A percentile compares a stretch with the other conserved stretches of the same genome.
Evolutionary conservation across 116 monocot genomes (phyloP).

Genomic region (Trichopus zeylanicus): DNA sequence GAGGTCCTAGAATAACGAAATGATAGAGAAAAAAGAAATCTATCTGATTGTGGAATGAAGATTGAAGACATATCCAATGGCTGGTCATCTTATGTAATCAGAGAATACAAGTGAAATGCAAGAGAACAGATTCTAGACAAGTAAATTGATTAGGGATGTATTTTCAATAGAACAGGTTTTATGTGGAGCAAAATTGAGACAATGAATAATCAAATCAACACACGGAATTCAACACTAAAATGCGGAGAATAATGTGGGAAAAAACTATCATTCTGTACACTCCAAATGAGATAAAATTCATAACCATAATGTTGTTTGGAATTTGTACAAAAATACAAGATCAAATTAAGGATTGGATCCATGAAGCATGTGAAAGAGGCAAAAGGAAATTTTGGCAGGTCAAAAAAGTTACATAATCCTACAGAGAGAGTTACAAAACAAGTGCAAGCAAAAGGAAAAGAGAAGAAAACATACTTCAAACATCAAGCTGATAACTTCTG

Average conservation of each 20-base stretch:
- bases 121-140: no score
- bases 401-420: not conserved
- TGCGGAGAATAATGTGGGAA: not conserved
- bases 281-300: no score
- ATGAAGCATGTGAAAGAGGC: not conserved
- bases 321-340: not conserved
- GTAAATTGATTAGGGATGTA: no score
- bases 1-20: no score
- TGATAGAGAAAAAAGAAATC: no score
- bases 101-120: no score
- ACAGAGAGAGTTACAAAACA: not conserved
- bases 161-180: not conserved
- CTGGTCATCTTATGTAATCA: no score
- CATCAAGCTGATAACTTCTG: conserved; percentile 83
- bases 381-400: not conserved
- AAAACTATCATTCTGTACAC: no score
- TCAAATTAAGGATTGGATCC: not conserved
- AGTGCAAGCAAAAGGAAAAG: not conserved
- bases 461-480: conserved; percentile 61
- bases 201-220: not conserved
- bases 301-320: not conserved
- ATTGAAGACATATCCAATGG: no score
- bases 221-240: not conserved
- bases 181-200: not conserved
- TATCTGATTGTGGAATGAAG: no score